phyloP scores from a whole-genome alignment of 768 basidiomycete species.

The Mycena rosella region DNA sequence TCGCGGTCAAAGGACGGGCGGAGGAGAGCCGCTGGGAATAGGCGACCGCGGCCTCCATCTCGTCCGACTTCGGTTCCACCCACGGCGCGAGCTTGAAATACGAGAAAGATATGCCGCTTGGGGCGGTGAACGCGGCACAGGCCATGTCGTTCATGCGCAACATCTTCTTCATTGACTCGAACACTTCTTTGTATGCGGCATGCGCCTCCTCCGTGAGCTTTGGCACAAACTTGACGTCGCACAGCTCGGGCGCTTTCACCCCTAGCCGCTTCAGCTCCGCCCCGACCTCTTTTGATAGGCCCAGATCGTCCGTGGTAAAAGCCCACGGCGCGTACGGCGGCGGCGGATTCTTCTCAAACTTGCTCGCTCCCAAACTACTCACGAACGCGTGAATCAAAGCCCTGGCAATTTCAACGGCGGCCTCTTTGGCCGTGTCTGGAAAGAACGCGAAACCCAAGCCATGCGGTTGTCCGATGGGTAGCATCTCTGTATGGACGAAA shows the following conservation, averaged over 20 bases:
- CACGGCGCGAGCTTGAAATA: not conserved
- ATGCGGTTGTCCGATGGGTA: constrained; percentile 35
- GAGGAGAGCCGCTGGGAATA: not conserved
- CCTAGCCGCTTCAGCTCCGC: constrained; percentile 46
- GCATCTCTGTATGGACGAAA: constrained; percentile 41
- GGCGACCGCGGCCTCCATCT: not conserved
- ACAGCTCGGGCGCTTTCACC: constrained; percentile 41
- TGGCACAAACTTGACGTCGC: constrained; percentile 39
- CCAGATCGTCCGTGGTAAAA: constrained; percentile 32
- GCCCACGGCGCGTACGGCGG: constrained; percentile 29
- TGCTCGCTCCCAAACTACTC: constrained; percentile 15
- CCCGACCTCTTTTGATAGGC: constrained; percentile 42
- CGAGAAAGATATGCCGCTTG: not conserved
- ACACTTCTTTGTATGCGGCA: not conserved
- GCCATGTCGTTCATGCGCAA: not conserved
- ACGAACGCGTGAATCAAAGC: constrained; percentile 47
- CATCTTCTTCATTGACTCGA: not conserved
- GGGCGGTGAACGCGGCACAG: not conserved
- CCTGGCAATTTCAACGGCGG: constrained; percentile 47
- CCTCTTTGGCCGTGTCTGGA: constrained; percentile 46
- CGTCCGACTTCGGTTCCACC: not conserved
- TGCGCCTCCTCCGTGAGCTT: constrained; percentile 7
- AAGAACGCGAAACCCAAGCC: constrained; percentile 44
- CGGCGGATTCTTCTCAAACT: constrained; percentile 5
- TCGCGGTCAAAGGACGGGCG: not conserved